These are phyloP conservation scores for Primulina eburnea DNA, from an alignment of 257 asterid species.

Conservation along the genomic window DNA sequence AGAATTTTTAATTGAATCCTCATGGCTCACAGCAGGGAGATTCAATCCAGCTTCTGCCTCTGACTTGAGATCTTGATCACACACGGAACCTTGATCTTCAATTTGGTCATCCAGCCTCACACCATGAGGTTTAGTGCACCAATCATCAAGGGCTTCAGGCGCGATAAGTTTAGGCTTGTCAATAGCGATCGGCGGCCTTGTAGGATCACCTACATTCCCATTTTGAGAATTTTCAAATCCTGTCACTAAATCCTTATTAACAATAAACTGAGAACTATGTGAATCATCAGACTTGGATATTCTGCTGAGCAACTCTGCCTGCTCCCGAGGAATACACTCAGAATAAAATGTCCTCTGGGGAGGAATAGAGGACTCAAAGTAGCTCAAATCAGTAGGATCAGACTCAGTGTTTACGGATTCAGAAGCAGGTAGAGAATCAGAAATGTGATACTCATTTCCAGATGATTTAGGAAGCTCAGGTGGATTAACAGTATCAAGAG, in stretches of 20 bases:
- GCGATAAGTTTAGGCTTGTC: conserved; percentile 31
- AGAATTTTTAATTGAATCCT: conserved; percentile 35
- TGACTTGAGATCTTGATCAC: conserved; percentile 35
- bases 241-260: conserved; percentile 39
- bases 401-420: conserved; percentile 48
- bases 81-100: conserved; percentile 37
- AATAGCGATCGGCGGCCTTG: conserved; percentile 32
- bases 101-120: conserved; percentile 35
- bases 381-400: conserved; percentile 52
- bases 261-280: conserved; percentile 65
- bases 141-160: conserved; percentile 38
- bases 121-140: conserved; percentile 33
- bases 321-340: conserved; percentile 77
- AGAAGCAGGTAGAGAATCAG: conserved; percentile 36
- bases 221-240: conserved; percentile 43
- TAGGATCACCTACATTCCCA: conserved; percentile 32
- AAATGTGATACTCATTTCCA: conserved; percentile 36
- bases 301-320: conserved; percentile 56
- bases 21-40: conserved; percentile 34
- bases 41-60: conserved; percentile 41
- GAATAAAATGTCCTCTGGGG: conserved; percentile 71
- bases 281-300: conserved; percentile 93
- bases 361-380: conserved; percentile 50
- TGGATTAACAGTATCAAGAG: conserved; percentile 40
- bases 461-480: conserved; percentile 33